These are phyloP conservation scores for Podospora pseudoanserina DNA, from an alignment of 495 filamentous ascomycete species.

Conservation along the genomic window DNA sequence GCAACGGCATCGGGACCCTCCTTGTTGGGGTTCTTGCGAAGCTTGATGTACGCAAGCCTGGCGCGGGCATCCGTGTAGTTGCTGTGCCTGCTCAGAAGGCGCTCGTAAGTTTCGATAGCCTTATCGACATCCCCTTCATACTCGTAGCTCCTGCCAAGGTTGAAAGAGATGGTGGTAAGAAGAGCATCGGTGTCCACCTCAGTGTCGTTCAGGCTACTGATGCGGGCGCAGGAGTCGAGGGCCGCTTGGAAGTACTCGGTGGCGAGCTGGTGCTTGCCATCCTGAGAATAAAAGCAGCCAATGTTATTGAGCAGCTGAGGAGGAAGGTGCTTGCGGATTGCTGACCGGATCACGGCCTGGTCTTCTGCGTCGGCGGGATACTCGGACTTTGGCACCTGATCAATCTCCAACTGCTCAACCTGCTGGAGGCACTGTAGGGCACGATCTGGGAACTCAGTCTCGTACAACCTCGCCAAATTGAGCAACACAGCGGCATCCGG, in stretches of 20 bases:
- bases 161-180: slow-evolving; percentile 90
- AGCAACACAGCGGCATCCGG: slow-evolving; percentile 87
- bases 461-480: slow-evolving; percentile 87
- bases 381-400: slow-evolving; percentile 65
- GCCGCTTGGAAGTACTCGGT: slow-evolving; percentile 84
- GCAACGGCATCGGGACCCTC: slow-evolving; percentile 81
- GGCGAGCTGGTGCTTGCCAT: slow-evolving; percentile 76
- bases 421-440: slow-evolving; percentile 86
- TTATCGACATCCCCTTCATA: slow-evolving; percentile 74
- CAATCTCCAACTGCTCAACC: slow-evolving; percentile 80
- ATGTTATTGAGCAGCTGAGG: slow-evolving; percentile 96
- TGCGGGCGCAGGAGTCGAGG: slow-evolving; percentile 76
- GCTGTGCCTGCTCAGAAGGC: slow-evolving; percentile 71
- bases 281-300: slow-evolving; percentile 87
- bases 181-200: slow-evolving; percentile 81
- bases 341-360: slow-evolving; percentile 53
- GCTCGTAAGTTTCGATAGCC: slow-evolving; percentile 82
- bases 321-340: slow-evolving; percentile 69
- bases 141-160: slow-evolving; percentile 95
- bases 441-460: slow-evolving; percentile 78
- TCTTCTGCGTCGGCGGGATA: slow-evolving; percentile 60
- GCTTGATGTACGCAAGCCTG: slow-evolving; percentile 80
- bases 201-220: slow-evolving; percentile 58
- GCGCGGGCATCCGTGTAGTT: slow-evolving; percentile 91
- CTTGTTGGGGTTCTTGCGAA: slow-evolving; percentile 76